Evolutionary conservation across 2,329 filamentous ascomycete genomes (phyloP).

Genomic region (Aureobasidium sp.): DNA sequence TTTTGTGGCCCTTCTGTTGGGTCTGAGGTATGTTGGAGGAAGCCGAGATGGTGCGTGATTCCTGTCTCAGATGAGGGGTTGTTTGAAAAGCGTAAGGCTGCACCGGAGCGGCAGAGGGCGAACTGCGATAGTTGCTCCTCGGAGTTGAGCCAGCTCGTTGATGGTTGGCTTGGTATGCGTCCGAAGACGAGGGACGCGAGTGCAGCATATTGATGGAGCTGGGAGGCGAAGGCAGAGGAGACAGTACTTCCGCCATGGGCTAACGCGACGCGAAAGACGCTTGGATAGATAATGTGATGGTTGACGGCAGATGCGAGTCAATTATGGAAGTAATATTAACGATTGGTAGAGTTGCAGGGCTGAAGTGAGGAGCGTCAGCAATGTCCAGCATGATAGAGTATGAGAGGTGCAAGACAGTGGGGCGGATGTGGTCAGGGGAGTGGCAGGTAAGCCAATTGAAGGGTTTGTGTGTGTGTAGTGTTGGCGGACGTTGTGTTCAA

Average conservation of each 20-base stretch:
- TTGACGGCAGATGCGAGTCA: neutral
- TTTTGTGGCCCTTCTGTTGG: constrained; percentile 35
- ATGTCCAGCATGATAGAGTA: neutral
- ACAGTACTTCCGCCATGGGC: constrained; percentile 40
- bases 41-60: constrained; percentile 50
- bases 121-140: constrained; percentile 37
- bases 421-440: neutral
- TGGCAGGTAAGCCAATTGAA: neutral
- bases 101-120: constrained; percentile 37
- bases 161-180: constrained; percentile 39
- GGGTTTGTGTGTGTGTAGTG: neutral
- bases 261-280: neutral
- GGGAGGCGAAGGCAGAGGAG: constrained; percentile 41
- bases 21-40: constrained; percentile 34
- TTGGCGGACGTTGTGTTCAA: constrained; percentile 8
- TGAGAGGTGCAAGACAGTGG: neutral
- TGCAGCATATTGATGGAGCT: constrained; percentile 46
- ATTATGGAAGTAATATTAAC: constrained; percentile 8
- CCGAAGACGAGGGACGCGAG: constrained; percentile 36
- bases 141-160: constrained; percentile 36
- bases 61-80: constrained; percentile 50
- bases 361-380: neutral
- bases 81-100: constrained; percentile 45
- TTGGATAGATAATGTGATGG: neutral
- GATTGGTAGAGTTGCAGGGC: constrained; percentile 5